These are phyloP conservation scores for Eremomyces bilateralis DNA, from an alignment of 495 filamentous ascomycete genomes.

Conservation along the genomic window DNA sequence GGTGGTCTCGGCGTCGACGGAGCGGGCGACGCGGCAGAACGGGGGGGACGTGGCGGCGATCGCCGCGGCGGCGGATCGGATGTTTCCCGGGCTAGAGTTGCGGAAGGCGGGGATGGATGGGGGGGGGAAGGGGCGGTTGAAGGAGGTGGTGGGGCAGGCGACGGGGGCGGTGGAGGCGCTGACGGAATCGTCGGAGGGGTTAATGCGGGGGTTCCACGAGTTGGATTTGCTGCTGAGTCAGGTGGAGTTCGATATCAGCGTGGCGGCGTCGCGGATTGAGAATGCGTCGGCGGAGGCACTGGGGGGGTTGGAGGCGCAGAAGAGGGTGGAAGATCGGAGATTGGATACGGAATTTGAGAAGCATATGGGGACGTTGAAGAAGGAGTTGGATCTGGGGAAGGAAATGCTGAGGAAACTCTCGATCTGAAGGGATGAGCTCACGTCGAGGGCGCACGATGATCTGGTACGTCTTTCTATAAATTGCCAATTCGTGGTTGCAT, in stretches of 20 bases:
- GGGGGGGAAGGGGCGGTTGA: background rate
- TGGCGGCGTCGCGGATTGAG: constrained; percentile 12
- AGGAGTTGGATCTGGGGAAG: constrained; percentile 4
- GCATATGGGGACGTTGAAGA: constrained; percentile 12
- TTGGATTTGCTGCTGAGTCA: constrained; percentile 13
- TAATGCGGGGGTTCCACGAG: constrained; percentile 16
- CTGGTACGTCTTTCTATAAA: too few species aligned
- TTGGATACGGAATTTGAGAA: constrained; percentile 14
- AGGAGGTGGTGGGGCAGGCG: constrained; percentile 4
- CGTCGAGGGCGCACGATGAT: too few species aligned
- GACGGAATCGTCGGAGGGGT: constrained; percentile 7
- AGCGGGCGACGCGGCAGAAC: constrained; percentile 16
- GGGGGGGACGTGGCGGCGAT: constrained; percentile 12
- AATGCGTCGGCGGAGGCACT: constrained; percentile 6
- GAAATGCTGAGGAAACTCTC: too few species aligned
- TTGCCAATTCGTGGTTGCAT: too few species aligned
- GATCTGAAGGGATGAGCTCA: too few species aligned
- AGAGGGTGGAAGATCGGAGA: constrained; percentile 8
- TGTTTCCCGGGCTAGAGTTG: constrained; percentile 7
- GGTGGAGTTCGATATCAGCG: constrained; percentile 8
- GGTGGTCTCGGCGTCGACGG: too few species aligned
- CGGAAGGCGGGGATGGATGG: background rate
- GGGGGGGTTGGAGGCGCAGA: constrained; percentile 9
- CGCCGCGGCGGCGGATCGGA: constrained; percentile 13
- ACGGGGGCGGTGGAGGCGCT: constrained; percentile 9